Evolutionary conservation across 768 basidiomycete species (phyloP), one percentile per base, ranked within the genome.

Genomic region (Brasilioporus rufonigricans): DNA sequence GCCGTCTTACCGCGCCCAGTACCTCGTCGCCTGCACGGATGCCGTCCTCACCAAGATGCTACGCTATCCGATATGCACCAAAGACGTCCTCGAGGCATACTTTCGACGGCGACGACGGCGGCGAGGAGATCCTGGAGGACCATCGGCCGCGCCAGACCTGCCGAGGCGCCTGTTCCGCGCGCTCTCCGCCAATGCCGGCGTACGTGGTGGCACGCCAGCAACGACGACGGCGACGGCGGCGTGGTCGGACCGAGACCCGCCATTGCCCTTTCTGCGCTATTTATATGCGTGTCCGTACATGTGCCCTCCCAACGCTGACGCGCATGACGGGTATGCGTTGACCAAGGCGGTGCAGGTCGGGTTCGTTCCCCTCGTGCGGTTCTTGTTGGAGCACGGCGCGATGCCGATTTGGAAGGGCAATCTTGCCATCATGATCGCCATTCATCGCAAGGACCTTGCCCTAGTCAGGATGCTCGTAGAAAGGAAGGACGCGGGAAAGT

Each of bases 401-500:
- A 86, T 86, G 12, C 93, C 94, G 0, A 64, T 64, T 5, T 71
- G 71, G 57, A 88, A 87, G 62, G 68, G 78, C 13, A 78, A 74
- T 21, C 73, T 93, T n/a, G 79, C 93, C 0, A 76, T 97, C 18
- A 73, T 77, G 46, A 80, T 92, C 4, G 94, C 94, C 3, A 88
- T 97, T 48, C 78, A 80, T 38, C 81, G 80, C 61, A 82, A 80
- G 57, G 83, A 92, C 56, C 71, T 94, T 10, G 55, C 66, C 0
- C 72, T 94, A 43, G 86, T 97, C 38, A 83, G 80, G 64, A 67
- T 89, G 69, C 78, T 98, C n/a, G 77, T 97, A 45, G 89, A 93
- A 64, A 74, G 80, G n/a, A 63, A 67, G 23, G 69, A 74, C 9
- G 41, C 23, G 27, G 45, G 29, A 32, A 35, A 31, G 64, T 73